Percentiles rank a stretch among this genome's conserved stretches.
These are phyloP conservation scores for Verbena officinalis DNA, from an alignment of 257 asterid species.

Conservation along the genomic window DNA sequence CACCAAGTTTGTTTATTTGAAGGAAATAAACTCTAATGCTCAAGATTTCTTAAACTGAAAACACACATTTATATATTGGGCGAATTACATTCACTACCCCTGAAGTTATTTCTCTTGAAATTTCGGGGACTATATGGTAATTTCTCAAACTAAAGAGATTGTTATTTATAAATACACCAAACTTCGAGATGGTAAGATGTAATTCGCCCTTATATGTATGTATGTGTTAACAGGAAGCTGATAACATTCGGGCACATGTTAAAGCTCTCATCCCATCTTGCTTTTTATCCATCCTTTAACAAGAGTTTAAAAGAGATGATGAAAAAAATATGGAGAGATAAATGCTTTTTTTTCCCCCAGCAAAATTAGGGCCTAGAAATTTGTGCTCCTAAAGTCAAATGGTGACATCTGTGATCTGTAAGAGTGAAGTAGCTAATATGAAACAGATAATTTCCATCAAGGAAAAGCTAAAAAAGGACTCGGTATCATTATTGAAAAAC, in stretches of 20 bases:
- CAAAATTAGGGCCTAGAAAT: slow-evolving; percentile 40
- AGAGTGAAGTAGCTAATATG: slow-evolving; percentile 20
- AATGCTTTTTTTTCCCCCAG: slow-evolving; percentile 54
- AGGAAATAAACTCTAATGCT: no score
- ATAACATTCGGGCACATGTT: slow-evolving; percentile 60
- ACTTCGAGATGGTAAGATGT: no score
- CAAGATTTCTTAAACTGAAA: no score
- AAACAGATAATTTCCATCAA: slow-evolving; percentile 2
- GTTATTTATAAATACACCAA: no score
- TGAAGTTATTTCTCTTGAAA: no score
- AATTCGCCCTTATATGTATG: slow-evolving; percentile 7
- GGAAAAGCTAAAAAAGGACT: slow-evolving; percentile 2
- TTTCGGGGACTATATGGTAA: no score
- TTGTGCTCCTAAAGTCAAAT: slow-evolving; percentile 54
- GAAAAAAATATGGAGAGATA: slow-evolving; percentile 45
- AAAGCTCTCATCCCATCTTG: slow-evolving; percentile 51
- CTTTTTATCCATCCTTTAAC: slow-evolving; percentile 69
- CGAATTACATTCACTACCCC: no score
- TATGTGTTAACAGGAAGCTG: slow-evolving; percentile 19
- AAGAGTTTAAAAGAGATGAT: slow-evolving; percentile 55
- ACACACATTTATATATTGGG: slow-evolving; percentile 5
- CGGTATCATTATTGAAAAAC: slow-evolving; percentile 34
- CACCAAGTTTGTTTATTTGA: slow-evolving; percentile 3
- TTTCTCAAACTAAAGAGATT: no score
- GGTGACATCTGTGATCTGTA: slow-evolving; percentile 41